A percentile compares a stretch with the other conserved stretches of the same genome.
Conservation (phyloP, 257 asterid species). For the Cordia subcordata region DNA sequence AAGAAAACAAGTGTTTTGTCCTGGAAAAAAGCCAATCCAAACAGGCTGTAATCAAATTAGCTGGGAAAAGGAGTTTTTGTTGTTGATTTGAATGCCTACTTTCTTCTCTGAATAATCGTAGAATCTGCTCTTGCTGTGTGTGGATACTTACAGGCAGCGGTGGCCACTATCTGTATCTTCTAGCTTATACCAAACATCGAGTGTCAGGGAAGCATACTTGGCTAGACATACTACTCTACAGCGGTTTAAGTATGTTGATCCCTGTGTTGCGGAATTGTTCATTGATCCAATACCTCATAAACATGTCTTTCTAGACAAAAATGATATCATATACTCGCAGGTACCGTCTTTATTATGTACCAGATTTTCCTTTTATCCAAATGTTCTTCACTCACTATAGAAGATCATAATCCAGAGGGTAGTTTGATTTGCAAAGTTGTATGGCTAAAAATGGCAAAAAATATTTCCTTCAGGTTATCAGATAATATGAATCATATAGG, state of each 20-base stretch:
- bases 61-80: background rate
- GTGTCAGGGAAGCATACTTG: conserved; percentile 57
- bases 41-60: too few relatives aligned
- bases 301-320: conserved; percentile 36
- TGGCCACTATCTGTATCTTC: conserved; percentile 47
- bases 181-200: conserved; percentile 19
- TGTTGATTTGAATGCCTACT: background rate
- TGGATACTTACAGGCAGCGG: conserved; percentile 40
- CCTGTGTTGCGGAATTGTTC: conserved; percentile 19
- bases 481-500: too few relatives aligned
- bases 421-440: too few relatives aligned
- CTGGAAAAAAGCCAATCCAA: too few relatives aligned
- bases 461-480: too few relatives aligned
- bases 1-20: too few relatives aligned
- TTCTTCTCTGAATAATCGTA: background rate
- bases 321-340: conserved; percentile 47
- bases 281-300: conserved; percentile 34
- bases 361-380: too few relatives aligned
- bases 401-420: too few relatives aligned
- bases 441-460: too few relatives aligned
- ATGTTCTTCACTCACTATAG: too few relatives aligned
- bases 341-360: conserved; percentile 19
- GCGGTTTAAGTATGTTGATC: conserved; percentile 61
- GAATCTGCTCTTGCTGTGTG: background rate
- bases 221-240: conserved; percentile 40